Evolutionary conservation across 257 asterid genomes (phyloP).

Genomic region (Rauvolfia tetraphylla): DNA sequence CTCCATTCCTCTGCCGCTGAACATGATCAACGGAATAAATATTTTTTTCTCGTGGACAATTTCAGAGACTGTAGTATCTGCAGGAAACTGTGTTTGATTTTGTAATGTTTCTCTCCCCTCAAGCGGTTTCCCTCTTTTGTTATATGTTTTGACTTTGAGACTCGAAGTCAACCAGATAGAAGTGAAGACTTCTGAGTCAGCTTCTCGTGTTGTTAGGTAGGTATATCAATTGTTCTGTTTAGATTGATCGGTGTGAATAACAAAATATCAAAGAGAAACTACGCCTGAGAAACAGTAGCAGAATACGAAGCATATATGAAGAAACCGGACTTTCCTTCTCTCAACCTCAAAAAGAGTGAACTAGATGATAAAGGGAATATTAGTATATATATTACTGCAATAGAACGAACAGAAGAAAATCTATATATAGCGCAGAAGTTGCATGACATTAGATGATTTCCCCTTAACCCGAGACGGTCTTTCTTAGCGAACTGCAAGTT

Average conservation of each 20-base stretch:
- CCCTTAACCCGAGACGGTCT: background rate
- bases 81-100: background rate
- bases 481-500: background rate
- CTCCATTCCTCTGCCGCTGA: too few species aligned
- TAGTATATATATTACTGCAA: too few species aligned
- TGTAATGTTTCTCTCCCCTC: too few species aligned
- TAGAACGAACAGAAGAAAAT: background rate
- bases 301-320: background rate
- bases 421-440: background rate
- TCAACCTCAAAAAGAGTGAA: background rate
- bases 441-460: too few species aligned
- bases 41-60: background rate
- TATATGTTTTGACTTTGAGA: background rate
- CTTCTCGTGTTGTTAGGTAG: background rate
- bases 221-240: background rate
- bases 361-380: background rate
- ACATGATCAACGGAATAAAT: background rate
- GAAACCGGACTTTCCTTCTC: background rate
- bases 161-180: background rate
- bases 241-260: background rate
- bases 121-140: background rate
- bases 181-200: constrained; percentile 6
- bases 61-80: background rate
- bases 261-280: background rate
- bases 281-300: background rate